phyloP scores from a whole-genome alignment of 495 filamentous ascomycete species.

The Thermochaetoides thermophila region DNA sequence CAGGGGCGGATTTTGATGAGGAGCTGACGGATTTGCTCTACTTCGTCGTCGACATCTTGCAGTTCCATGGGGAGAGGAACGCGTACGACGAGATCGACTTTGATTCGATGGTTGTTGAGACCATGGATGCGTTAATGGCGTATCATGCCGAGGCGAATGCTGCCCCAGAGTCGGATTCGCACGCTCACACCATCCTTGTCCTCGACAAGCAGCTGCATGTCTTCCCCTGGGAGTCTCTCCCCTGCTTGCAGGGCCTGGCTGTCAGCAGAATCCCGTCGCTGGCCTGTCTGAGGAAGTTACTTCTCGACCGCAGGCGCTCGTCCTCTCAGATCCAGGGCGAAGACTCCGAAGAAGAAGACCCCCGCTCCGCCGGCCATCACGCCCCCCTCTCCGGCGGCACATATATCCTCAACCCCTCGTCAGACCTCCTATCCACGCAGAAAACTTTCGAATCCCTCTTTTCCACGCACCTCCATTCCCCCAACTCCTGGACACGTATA shows the following conservation, averaged over 20 bases:
- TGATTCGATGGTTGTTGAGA: slow-evolving; percentile 75
- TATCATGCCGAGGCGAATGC: slow-evolving; percentile 49
- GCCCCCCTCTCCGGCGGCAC: slow-evolving; percentile 42
- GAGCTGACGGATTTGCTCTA: slow-evolving; percentile 78
- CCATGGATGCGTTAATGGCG: slow-evolving; percentile 58
- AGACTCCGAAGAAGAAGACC: slow-evolving; percentile 5
- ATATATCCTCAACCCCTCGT: slow-evolving; percentile 77
- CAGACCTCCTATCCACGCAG: slow-evolving; percentile 70
- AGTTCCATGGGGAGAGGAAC: slow-evolving; percentile 91
- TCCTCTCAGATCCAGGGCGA: no score
- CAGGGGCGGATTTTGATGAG: slow-evolving; percentile 63
- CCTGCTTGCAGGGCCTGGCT: slow-evolving; percentile 63
- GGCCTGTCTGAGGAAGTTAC: slow-evolving; percentile 49
- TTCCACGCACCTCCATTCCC: slow-evolving; percentile 26
- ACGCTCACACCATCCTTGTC: slow-evolving; percentile 76
- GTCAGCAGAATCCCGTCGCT: slow-evolving; percentile 77
- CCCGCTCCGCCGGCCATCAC: slow-evolving; percentile 31
- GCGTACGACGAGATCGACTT: slow-evolving; percentile 98
- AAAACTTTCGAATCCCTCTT: slow-evolving; percentile 51
- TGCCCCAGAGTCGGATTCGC: slow-evolving; percentile 17
- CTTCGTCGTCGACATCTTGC: slow-evolving; percentile 89
- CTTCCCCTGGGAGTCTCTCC: slow-evolving; percentile 92
- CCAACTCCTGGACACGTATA: slow-evolving; percentile 46
- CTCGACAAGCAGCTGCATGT: slow-evolving; percentile 78
- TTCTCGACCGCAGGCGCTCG: slow-evolving; percentile 20